Percentiles rank a stretch among this genome's conserved stretches.
These are phyloP conservation scores for Raffaelea albimanens DNA, from an alignment of 2,329 filamentous ascomycete species.

Conservation along the genomic window DNA sequence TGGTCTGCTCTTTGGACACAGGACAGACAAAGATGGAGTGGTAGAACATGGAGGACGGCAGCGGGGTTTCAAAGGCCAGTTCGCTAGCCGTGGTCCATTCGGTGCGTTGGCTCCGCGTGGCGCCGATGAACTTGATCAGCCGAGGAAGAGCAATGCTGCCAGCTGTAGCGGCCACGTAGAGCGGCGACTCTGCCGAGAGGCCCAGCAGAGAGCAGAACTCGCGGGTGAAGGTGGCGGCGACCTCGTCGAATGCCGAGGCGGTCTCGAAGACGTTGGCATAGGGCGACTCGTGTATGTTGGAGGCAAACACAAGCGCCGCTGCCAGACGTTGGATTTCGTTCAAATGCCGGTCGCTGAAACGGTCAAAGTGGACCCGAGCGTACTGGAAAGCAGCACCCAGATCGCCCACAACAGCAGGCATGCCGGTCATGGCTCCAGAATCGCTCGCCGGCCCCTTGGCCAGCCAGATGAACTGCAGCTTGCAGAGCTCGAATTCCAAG, in stretches of 20 bases:
- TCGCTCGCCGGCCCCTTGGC: slow-evolving; percentile 54
- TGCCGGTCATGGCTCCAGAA: slow-evolving; percentile 27
- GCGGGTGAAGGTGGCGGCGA: slow-evolving; percentile 77
- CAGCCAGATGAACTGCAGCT: slow-evolving; percentile 81
- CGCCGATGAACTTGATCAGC: slow-evolving; percentile 76
- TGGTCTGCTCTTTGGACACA: slow-evolving; percentile 92
- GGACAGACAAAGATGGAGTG: slow-evolving; percentile 98
- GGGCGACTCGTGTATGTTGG: slow-evolving; percentile 67
- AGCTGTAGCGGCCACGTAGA: slow-evolving; percentile 87
- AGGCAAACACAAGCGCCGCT: slow-evolving; percentile 68
- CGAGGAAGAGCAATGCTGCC: slow-evolving; percentile 86
- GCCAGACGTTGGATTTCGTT: slow-evolving; percentile 73
- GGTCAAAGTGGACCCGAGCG: slow-evolving; percentile 61
- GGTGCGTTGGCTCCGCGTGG: slow-evolving; percentile 81
- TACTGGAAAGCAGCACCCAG: slow-evolving; percentile 56
- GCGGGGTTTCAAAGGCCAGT: slow-evolving; percentile 65
- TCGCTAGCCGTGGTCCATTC: slow-evolving; percentile 93
- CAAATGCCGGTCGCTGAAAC: slow-evolving; percentile 66
- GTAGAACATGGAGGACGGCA: slow-evolving; percentile 58
- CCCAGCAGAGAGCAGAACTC: slow-evolving; percentile 92
- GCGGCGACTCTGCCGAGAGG: slow-evolving; percentile 80
- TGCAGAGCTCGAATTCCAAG: slow-evolving; percentile 87
- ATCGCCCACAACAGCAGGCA: neutral
- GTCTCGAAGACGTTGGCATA: slow-evolving; percentile 74
- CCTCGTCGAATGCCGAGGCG: slow-evolving; percentile 59